These are phyloP conservation scores for Coemansia sp. DNA, from an alignment of 192 early-diverging fungal genomes.

Conservation along the genomic window DNA sequence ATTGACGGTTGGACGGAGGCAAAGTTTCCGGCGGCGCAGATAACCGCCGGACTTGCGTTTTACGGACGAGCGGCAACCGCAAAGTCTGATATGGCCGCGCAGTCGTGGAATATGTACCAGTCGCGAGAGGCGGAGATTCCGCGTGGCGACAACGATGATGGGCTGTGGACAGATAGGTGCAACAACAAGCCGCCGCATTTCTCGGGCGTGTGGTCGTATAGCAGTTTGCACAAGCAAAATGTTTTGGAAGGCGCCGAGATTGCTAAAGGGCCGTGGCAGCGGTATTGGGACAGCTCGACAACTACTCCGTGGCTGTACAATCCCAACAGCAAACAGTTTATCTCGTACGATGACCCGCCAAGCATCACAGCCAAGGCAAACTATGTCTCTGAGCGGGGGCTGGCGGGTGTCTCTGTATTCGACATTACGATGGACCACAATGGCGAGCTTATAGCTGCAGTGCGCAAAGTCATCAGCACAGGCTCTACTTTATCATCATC, in stretches of 20 bases:
- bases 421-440: constrained; percentile 46
- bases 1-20: constrained; percentile 59
- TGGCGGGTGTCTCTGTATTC: constrained; percentile 66
- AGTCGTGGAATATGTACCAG: constrained; percentile 41
- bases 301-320: constrained; percentile 62
- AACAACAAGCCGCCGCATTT: constrained; percentile 16
- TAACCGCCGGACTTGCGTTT: constrained; percentile 61
- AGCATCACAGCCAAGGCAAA: constrained; percentile 65
- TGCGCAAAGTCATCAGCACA: constrained; percentile 10
- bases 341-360: constrained; percentile 74
- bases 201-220: constrained; percentile 63
- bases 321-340: constrained; percentile 57
- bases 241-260: constrained; percentile 32
- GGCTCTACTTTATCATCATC: background rate
- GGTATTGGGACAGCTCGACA: constrained; percentile 58
- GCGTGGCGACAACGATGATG: constrained; percentile 56
- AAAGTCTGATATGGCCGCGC: constrained; percentile 25
- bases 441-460: constrained; percentile 56
- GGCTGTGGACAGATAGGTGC: constrained; percentile 42
- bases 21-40: constrained; percentile 58
- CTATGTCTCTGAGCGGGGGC: constrained; percentile 49
- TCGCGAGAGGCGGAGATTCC: constrained; percentile 37
- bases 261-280: constrained; percentile 53
- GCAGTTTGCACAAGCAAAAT: constrained; percentile 55
- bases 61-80: constrained; percentile 57